These are phyloP conservation scores for Plectranthus barbatus DNA, from an alignment of 257 asterid species.

Conservation along the genomic window DNA sequence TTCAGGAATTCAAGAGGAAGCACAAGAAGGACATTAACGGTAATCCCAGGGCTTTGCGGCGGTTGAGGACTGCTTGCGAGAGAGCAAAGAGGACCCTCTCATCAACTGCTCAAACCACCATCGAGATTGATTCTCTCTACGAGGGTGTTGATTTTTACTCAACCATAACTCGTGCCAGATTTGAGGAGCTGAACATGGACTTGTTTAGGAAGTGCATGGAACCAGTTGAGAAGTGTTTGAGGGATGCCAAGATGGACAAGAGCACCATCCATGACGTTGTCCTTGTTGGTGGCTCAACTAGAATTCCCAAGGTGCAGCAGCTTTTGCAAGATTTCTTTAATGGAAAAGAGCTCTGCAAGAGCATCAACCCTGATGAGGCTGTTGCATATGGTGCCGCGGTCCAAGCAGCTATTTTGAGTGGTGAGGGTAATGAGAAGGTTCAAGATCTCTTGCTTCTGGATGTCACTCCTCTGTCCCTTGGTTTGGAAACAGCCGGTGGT, in stretches of 20 bases:
- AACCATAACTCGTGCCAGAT: conserved; percentile 72
- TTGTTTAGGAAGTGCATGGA: conserved; percentile 79
- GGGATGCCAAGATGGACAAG: conserved; percentile 90
- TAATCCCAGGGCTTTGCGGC: conserved; percentile 56
- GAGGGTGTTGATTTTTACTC: conserved; percentile 82
- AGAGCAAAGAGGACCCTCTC: conserved; percentile 87
- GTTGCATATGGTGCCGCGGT: conserved; percentile 71
- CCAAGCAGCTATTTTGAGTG: conserved; percentile 60
- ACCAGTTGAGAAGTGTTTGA: conserved; percentile 82
- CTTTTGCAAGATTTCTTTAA: conserved; percentile 53
- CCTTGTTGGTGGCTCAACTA: conserved; percentile 40
- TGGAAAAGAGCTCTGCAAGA: conserved; percentile 61
- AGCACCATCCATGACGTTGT: conserved; percentile 65
- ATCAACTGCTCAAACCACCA: conserved; percentile 80
- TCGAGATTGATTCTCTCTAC: conserved; percentile 61
- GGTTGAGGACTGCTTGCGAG: conserved; percentile 74
- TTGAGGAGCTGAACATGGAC: conserved; percentile 77
- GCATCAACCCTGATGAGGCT: conserved; percentile 71
- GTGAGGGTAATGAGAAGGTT: conserved; percentile 65
- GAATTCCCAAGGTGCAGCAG: conserved; percentile 43
- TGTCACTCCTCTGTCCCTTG: conserved; percentile 54
- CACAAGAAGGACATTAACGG: conserved; percentile 73
- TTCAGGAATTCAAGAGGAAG: conserved; percentile 81
- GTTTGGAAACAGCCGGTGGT: conserved; percentile 57
- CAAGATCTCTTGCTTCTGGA: conserved; percentile 53